Base-by-base conservation (phyloP, 2,329 filamentous ascomycete species). In the Sporothrix luriei region DNA sequence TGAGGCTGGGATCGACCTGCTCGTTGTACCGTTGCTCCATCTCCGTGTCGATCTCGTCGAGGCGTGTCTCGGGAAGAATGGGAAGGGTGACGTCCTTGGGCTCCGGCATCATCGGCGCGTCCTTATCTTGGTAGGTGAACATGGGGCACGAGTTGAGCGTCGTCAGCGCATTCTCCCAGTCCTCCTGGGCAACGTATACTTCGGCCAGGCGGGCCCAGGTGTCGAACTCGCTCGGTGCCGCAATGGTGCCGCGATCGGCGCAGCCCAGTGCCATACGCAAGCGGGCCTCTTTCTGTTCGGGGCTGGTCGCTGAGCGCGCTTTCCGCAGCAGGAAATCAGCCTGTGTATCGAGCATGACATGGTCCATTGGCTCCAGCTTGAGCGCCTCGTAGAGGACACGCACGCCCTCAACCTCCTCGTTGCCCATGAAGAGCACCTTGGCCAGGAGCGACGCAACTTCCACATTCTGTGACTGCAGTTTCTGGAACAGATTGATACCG, bases 61-160 rank as follows among this genome's bases (percentile, higher is more conserved):
- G 87, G 70, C 94, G 88, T 21, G 92, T 97, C 79, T 98, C 95
- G 0, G 91, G 86, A 67, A 98, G 85, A 19, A 94, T 91, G 0
- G 95, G 95, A 16, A 99, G 86, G 74, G 91, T 88, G 54, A 98
- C 91, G 69, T 93, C 91, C 75, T 91, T 90, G 0, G 95, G 94
- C 76, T 97, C 93, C 1, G 95, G 95, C 91, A 98, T 94, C 71
- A 95, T 82, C 3, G 95, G 95, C 6, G 93, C 91, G 78, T 99
- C 95, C 79, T 97, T 98, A 80, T 99, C 95, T 80, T 98, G 95
- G 79, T 99, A 98, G 7, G 95, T 99, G 79, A 99, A 99, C 95
- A 99, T 99, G 10, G 95, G 95, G 79, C 95, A 99, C 21, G 95
- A 99, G 81, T 99, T 99, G 67, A 99, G 85, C 4, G 95, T 98